Percentiles rank a stretch among this genome's conserved stretches.
Evolutionary conservation across 805 yeast genomes (phyloP).

Genomic region (Yarrowia sp.): DNA sequence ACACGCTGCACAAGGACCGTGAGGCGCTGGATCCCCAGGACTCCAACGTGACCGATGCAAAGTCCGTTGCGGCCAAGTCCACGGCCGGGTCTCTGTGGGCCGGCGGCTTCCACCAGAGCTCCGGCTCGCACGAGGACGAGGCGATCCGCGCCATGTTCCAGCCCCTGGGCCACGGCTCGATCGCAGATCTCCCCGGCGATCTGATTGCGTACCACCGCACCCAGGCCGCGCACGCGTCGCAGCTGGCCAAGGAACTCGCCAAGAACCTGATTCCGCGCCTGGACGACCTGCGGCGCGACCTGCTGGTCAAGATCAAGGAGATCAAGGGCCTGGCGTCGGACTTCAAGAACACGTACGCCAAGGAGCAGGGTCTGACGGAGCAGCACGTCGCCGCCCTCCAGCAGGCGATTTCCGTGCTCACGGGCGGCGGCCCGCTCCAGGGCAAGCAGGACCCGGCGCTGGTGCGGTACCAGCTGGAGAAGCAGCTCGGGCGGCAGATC

Average conservation of each 20-base stretch:
- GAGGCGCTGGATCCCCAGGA: conserved; percentile 16
- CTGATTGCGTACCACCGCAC: conserved; percentile 64
- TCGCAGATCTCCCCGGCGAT: conserved; percentile 76
- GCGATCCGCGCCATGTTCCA: conserved; percentile 52
- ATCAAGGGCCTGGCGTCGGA: conserved; percentile 79
- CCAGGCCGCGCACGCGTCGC: conserved; percentile 56
- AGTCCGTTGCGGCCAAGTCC: conserved; percentile 20
- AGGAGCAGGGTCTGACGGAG: conserved; percentile 68
- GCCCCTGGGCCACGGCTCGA: conserved; percentile 74
- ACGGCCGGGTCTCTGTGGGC: conserved; percentile 15
- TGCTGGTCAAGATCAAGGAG: conserved; percentile 80
- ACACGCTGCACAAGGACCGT: conserved; percentile 6
- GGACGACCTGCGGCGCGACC: conserved; percentile 69
- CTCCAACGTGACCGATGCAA: conserved; percentile 26
- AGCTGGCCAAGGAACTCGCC: conserved; percentile 59
- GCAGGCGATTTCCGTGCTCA: conserved; percentile 32
- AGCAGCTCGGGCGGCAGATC: conserved; percentile 72
- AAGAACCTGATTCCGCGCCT: conserved; percentile 62
- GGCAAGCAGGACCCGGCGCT: conserved; percentile 79
- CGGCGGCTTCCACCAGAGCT: conserved; percentile 1
- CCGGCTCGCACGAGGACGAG: conserved; percentile 35
- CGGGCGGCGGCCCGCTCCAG: conserved; percentile 45
- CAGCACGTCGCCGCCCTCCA: conserved; percentile 60
- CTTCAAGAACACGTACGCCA: conserved; percentile 70
- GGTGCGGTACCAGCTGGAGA: conserved; percentile 66